Percentiles rank a stretch among this genome's conserved stretches.
Evolutionary conservation across 352 stramenopile species (phyloP).

Genomic region (Phytophthora lateralis): DNA sequence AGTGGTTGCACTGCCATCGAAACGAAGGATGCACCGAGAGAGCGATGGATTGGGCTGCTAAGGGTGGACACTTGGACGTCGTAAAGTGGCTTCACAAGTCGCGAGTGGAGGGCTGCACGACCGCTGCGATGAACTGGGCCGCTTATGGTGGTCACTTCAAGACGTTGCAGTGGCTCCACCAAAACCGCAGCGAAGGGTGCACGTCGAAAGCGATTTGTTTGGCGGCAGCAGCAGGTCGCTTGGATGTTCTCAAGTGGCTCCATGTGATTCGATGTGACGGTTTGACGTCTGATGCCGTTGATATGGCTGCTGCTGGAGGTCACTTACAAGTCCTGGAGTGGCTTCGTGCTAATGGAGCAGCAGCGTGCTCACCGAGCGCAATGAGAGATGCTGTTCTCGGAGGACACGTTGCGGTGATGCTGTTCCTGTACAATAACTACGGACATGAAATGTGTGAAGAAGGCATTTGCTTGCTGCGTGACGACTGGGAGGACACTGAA

Average conservation of each 20-base stretch:
- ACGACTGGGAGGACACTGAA: constrained; percentile 22
- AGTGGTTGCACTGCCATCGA: constrained; percentile 25
- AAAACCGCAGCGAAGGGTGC: constrained; percentile 18
- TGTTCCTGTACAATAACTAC: constrained; percentile 29
- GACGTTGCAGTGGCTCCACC: constrained; percentile 23
- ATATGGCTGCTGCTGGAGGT: constrained; percentile 20
- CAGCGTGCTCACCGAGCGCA: constrained; percentile 14
- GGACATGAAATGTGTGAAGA: constrained; percentile 11
- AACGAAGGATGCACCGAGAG: constrained; percentile 27
- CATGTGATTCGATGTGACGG: neutral
- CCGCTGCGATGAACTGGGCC: constrained; percentile 29
- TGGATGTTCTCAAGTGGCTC: constrained; percentile 30
- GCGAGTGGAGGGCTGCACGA: constrained; percentile 21
- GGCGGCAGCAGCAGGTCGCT: constrained; percentile 16
- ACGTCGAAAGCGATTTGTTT: constrained; percentile 20
- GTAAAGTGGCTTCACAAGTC: constrained; percentile 32
- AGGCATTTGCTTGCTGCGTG: constrained; percentile 23
- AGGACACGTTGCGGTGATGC: constrained; percentile 23
- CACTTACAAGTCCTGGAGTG: constrained; percentile 19
- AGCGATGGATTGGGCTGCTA: constrained; percentile 34
- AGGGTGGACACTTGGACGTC: constrained; percentile 27
- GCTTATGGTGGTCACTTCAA: constrained; percentile 19
- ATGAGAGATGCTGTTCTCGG: constrained; percentile 27
- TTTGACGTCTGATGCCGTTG: constrained; percentile 13
- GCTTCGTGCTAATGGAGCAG: constrained; percentile 16